These are phyloP conservation scores for Kazachstania taianensis DNA, from an alignment of 805 yeast species.

Conservation along the genomic window DNA sequence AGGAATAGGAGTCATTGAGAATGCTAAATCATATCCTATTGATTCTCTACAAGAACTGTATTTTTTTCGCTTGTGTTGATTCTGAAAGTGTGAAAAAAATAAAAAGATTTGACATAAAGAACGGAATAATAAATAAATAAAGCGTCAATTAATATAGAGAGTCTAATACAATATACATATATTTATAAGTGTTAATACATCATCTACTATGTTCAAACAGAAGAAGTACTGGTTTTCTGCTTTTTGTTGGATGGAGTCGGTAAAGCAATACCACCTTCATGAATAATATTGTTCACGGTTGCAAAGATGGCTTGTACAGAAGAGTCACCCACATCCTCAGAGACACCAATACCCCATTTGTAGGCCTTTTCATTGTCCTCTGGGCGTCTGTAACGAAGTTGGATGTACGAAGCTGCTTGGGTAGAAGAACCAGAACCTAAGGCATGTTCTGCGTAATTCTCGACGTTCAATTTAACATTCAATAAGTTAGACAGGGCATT, in stretches of 20 bases:
- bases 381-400: conserved; percentile 12
- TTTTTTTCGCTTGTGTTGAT: neutral
- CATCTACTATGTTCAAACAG: neutral
- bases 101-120: too few species aligned
- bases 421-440: conserved; percentile 62
- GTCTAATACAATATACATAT: too few species aligned
- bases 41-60: neutral
- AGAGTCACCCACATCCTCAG: conserved; percentile 74
- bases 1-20: neutral
- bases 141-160: neutral
- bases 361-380: conserved; percentile 19
- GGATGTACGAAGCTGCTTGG: conserved; percentile 66
- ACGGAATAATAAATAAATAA: too few species aligned
- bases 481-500: conserved; percentile 47
- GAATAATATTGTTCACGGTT: conserved; percentile 40
- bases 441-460: conserved; percentile 70
- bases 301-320: conserved; percentile 61
- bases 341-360: conserved; percentile 83
- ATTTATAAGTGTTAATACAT: too few species aligned
- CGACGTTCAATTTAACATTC: conserved; percentile 46
- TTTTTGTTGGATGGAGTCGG: conserved; percentile 9
- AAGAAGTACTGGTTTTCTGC: neutral
- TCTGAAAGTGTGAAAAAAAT: neutral
- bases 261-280: conserved; percentile 21
- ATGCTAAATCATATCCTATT: neutral